phyloP scores from a whole-genome alignment of 169 alveolate species.

The Cyclospora cayetanensis region DNA sequence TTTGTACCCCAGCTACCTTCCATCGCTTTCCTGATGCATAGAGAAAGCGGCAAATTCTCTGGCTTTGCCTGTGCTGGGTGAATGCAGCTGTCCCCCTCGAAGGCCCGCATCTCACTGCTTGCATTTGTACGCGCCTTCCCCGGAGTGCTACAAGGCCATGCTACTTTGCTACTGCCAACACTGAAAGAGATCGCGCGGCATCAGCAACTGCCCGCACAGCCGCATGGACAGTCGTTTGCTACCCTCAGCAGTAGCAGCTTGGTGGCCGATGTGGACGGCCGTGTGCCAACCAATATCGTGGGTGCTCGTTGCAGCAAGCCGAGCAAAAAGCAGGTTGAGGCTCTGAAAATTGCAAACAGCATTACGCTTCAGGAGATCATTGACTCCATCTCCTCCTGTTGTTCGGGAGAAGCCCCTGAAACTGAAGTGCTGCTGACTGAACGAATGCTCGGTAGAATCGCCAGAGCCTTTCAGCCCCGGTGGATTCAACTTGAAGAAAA shows the following conservation, averaged over 20 bases:
- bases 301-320: not conserved
- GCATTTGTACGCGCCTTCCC: constrained; percentile 49
- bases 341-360: constrained; percentile 37
- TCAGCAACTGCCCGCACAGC: constrained; percentile 51
- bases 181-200: constrained; percentile 59
- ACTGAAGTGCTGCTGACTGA: constrained; percentile 45
- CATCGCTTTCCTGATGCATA: not conserved
- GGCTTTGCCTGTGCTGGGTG: not conserved
- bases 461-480: constrained; percentile 39
- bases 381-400: constrained; percentile 45
- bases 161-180: constrained; percentile 55
- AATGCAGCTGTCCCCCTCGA: constrained; percentile 38
- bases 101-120: constrained; percentile 56
- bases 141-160: constrained; percentile 51
- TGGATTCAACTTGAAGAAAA: not conserved
- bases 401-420: constrained; percentile 57
- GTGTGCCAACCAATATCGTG: not conserved
- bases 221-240: constrained; percentile 49
- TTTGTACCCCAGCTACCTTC: not conserved
- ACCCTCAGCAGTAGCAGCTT: constrained; percentile 48
- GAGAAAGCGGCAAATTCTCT: not conserved
- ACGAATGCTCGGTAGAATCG: constrained; percentile 52
- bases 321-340: constrained; percentile 38
- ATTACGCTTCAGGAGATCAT: constrained; percentile 28
- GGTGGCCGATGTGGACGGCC: not conserved